Evolutionary conservation across 148 eudicot species (phyloP).

Genomic region (Amaranthus palmeri): DNA sequence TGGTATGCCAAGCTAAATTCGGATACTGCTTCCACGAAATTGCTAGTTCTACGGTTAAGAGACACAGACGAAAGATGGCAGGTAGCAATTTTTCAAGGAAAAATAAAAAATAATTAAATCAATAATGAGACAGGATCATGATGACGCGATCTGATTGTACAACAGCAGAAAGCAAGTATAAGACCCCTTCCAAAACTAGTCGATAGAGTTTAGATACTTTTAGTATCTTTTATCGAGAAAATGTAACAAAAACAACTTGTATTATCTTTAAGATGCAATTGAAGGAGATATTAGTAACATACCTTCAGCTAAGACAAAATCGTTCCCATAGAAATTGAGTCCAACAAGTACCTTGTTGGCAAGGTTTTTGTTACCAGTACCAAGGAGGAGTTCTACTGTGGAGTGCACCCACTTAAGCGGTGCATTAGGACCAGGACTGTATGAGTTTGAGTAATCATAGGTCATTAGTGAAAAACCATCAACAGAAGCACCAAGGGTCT

Average conservation of each 20-base stretch:
- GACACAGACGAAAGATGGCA: not conserved
- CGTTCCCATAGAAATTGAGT: constrained; percentile 89
- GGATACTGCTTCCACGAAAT: not conserved
- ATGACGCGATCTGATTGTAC: not conserved
- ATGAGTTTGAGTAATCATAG: constrained; percentile 82
- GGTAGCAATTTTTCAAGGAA: not conserved
- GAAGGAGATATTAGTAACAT: constrained; percentile 12
- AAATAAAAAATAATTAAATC: not conserved
- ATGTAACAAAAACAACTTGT: not conserved
- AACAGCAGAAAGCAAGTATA: too few species aligned
- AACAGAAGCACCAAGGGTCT: constrained; percentile 55
- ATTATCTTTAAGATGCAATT: too few species aligned
- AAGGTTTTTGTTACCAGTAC: constrained; percentile 34
- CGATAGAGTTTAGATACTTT: not conserved
- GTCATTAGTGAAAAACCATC: constrained; percentile 99
- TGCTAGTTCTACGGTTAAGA: not conserved
- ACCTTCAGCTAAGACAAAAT: constrained; percentile 69
- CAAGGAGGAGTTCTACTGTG: constrained; percentile 52
- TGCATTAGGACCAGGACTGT: constrained; percentile 95
- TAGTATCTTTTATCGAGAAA: constrained; percentile 1
- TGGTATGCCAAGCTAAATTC: not conserved
- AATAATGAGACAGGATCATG: not conserved
- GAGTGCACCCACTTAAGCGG: constrained; percentile 85
- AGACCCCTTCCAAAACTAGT: not conserved
- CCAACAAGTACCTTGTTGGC: constrained; percentile 76